Percentiles rank a stretch among this genome's conserved stretches.
phyloP scores from a whole-genome alignment of 2,329 filamentous ascomycete genomes.

The Ophiostoma angusticollis region DNA sequence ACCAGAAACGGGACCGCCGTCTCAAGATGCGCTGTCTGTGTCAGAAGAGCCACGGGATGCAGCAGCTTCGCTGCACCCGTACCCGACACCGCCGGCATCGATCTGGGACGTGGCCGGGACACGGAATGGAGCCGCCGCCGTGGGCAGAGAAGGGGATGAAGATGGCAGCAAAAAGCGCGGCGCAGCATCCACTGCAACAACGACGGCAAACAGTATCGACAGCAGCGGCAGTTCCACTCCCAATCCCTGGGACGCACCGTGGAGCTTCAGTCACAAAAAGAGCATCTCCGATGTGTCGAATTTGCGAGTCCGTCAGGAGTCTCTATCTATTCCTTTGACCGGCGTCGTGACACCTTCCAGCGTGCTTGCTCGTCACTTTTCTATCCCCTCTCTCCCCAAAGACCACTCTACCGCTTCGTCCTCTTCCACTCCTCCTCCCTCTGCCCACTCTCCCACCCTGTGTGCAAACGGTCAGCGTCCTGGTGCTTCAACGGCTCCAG shows the following conservation, averaged over 20 bases:
- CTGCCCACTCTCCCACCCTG: conserved; percentile 2
- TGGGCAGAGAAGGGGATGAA: conserved; percentile 1
- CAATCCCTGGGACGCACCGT: conserved; percentile 10
- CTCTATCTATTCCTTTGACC: conserved; percentile 44
- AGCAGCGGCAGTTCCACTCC: conserved; percentile 20
- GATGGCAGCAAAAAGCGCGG: conserved; percentile 2
- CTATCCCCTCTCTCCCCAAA: conserved; percentile 40
- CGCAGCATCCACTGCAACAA: too few species aligned
- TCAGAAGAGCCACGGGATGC: background rate
- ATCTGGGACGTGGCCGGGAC: conserved; percentile 20
- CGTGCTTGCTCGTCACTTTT: conserved; percentile 56
- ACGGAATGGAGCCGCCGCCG: background rate
- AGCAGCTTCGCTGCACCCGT: conserved; percentile 26
- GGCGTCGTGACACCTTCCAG: conserved; percentile 49
- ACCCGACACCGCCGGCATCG: conserved; percentile 46
- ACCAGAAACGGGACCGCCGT: background rate
- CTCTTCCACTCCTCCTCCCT: conserved; percentile 6
- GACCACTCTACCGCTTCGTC: conserved; percentile 4
- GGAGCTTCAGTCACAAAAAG: conserved; percentile 28
- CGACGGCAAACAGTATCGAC: conserved; percentile 14
- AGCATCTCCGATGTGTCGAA: conserved; percentile 31
- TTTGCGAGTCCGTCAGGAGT: conserved; percentile 29
- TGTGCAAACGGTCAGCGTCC: background rate
- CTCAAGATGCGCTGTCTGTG: background rate
- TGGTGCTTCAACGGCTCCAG: conserved; percentile 8